Evolutionary conservation across 768 basidiomycete genomes (phyloP), one percentile per base, ranked within the genome.

Genomic region (Lepiota venenata): DNA sequence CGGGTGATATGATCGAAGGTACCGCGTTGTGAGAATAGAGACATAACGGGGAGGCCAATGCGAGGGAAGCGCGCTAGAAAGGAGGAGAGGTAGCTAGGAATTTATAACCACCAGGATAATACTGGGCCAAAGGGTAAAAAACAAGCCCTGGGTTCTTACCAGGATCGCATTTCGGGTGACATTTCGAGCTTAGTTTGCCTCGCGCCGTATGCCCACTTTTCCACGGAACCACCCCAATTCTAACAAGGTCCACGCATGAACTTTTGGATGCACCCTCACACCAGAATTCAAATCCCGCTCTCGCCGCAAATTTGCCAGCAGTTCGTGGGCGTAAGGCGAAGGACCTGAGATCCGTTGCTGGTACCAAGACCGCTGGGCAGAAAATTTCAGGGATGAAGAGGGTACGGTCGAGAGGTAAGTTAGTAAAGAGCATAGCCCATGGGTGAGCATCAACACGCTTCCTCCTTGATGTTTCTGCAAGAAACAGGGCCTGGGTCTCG

Each of bases 121-220:
- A 27, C 40, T 41, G 25, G 41, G 49, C 49, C 39, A 50, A 50
- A 41, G 1, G 38, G 49, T 50, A 25, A 27, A 50, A 22, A 50
- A 50, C 49, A 50, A 27, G 39, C 49, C 49, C 39, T 50, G 49
- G 22, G 49, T 40, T 38, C n/a, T 40, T 50, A 40, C 39, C 49
- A 50, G 49, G 39, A 50, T 41, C 38, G 49, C 22, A 50, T 41
- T 50, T 41, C 39, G 18, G 49, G 29, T 25, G 40, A 40, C 40
- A 18, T 27, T 39, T 50, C 49, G 29, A 50, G 49, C 40, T 50
- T 50, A 50, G 49, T 14, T 48, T 29, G 49, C 49, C 39, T 50
- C 39, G 25, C 16, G 29, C 49, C 49, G 16, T 22, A 50, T 39
- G 49, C 39, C 49, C 39, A 27, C 22, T 50, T 50, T 50, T 41